These are phyloP conservation scores for Fusarium vanettenii DNA, from an alignment of 2,329 filamentous ascomycete genomes.

Conservation along the genomic window DNA sequence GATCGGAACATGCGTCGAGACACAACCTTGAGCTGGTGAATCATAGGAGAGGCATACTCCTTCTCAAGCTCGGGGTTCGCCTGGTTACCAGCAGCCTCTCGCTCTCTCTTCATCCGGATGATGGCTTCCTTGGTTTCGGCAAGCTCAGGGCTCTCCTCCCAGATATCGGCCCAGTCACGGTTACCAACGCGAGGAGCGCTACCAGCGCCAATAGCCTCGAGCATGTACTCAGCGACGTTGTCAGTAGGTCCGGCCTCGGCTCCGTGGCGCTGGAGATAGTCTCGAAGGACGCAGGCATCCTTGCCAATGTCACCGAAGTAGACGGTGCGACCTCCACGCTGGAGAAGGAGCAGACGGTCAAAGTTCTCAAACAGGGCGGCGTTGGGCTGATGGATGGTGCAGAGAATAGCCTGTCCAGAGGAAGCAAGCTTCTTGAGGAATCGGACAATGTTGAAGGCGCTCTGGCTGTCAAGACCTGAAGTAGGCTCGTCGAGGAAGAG, in stretches of 20 bases:
- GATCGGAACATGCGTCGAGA: constrained; percentile 78
- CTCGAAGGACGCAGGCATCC: constrained; percentile 77
- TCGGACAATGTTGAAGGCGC: constrained; percentile 80
- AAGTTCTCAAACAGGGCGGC: constrained; percentile 90
- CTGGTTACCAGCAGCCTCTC: constrained; percentile 54
- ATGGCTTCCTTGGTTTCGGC: constrained; percentile 75
- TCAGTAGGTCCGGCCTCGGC: constrained; percentile 67
- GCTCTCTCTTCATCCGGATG: constrained; percentile 70
- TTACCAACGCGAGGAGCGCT: constrained; percentile 77
- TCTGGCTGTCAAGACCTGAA: constrained; percentile 72
- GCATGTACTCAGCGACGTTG: constrained; percentile 82
- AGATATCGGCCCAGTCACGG: constrained; percentile 84
- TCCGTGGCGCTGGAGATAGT: constrained; percentile 70
- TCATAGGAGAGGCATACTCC: constrained; percentile 85
- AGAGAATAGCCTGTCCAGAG: constrained; percentile 89
- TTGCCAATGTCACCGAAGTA: constrained; percentile 89
- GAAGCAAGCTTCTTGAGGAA: constrained; percentile 81
- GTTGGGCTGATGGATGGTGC: constrained; percentile 92
- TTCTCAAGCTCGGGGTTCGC: constrained; percentile 68
- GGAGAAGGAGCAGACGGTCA: constrained; percentile 81
- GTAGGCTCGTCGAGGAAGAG: constrained; percentile 86
- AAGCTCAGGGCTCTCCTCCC: constrained; percentile 79
- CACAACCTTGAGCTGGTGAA: constrained; percentile 83
- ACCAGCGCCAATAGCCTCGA: constrained; percentile 84
- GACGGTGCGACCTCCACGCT: constrained; percentile 82